Conservation (phyloP, 768 basidiomycete genomes). For the Auriscalpium vulgare region DNA sequence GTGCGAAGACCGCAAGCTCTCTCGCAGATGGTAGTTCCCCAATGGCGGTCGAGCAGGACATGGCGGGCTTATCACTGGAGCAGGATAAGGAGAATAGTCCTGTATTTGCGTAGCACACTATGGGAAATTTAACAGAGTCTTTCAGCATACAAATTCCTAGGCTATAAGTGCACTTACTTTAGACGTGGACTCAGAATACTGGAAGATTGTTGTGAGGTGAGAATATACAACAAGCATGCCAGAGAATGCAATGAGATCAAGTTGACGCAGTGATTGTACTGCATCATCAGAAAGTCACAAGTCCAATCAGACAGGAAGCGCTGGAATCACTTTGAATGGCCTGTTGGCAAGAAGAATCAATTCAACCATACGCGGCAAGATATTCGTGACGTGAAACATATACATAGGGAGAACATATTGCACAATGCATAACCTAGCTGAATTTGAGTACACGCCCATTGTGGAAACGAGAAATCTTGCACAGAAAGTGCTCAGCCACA, state of each 20-base stretch:
- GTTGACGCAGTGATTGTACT: not conserved
- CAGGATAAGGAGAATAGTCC: not conserved
- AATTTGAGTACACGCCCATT: not conserved
- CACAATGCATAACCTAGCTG: too few relatives aligned
- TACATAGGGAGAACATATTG: too few relatives aligned
- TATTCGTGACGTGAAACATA: too few relatives aligned
- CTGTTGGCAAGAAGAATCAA: not conserved
- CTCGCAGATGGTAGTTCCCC: not conserved
- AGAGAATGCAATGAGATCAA: not conserved
- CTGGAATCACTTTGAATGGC: not conserved
- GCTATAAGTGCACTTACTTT: not conserved
- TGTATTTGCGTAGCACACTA: not conserved
- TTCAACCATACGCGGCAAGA: not conserved
- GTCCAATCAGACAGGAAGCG: not conserved
- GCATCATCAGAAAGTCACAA: not conserved
- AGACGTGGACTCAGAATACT: too few relatives aligned
- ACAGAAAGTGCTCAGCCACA: not conserved
- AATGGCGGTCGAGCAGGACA: not conserved
- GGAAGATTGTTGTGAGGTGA: too few relatives aligned
- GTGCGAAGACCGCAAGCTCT: not conserved
- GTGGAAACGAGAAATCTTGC: not conserved
- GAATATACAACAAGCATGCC: too few relatives aligned
- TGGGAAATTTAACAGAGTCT: not conserved
- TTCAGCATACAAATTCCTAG: not conserved
- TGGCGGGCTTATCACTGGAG: too few relatives aligned